phyloP scores from a whole-genome alignment of 73 alveolate species.

The Paramecium primaurelia region DNA sequence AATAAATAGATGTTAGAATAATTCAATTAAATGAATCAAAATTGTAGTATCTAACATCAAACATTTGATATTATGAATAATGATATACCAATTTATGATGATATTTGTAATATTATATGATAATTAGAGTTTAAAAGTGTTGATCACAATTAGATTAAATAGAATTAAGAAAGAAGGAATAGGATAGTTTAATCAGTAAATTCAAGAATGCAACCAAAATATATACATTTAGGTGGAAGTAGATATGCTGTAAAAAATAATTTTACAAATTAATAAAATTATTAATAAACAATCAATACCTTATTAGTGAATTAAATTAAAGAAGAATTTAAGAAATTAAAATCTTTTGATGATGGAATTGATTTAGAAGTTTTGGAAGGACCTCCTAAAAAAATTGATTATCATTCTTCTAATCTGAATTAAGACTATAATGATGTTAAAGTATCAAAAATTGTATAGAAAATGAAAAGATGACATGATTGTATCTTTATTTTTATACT shows the following conservation, averaged over 20 bases:
- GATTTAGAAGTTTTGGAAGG: slow-evolving; percentile 17
- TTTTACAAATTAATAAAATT: background rate
- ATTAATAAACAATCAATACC: background rate
- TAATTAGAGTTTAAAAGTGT: background rate
- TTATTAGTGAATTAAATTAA: background rate
- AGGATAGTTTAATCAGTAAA: background rate
- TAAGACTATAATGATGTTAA: slow-evolving; percentile 46
- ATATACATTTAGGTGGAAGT: slow-evolving; percentile 7
- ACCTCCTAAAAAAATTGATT: slow-evolving; percentile 1
- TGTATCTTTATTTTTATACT: background rate
- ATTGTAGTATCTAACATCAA: background rate
- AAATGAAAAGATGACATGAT: background rate
- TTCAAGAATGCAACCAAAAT: slow-evolving; percentile 3
- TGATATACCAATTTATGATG: background rate
- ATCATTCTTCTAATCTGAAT: slow-evolving; percentile 1
- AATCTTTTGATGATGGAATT: background rate
- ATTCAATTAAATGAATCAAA: background rate
- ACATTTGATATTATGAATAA: background rate
- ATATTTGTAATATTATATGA: background rate
- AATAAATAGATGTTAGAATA: background rate
- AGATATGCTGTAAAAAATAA: slow-evolving; percentile 2
- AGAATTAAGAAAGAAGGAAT: background rate
- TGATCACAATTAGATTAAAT: background rate
- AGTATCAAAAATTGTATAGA: slow-evolving; percentile 1
- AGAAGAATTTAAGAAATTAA: background rate